Conservation (phyloP, 257 asterid species). For the Salvia miltiorrhiza region DNA sequence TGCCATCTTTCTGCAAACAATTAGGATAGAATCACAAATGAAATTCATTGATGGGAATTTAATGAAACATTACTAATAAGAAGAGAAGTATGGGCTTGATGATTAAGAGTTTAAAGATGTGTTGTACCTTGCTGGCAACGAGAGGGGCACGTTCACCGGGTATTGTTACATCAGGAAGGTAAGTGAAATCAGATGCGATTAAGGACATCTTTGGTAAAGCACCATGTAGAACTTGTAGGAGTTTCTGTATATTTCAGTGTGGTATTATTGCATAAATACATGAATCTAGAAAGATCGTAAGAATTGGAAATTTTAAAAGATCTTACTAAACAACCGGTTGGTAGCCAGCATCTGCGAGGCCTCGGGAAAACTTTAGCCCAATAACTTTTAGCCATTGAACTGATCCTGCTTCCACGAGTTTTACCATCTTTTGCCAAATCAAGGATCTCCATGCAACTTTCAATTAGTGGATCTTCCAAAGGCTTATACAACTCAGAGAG, state of each 20-base stretch:
- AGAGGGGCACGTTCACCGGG: slow-evolving; percentile 98
- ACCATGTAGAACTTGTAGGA: slow-evolving; percentile 76
- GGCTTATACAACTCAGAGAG: slow-evolving; percentile 77
- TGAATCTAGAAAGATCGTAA: neutral
- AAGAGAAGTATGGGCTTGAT: neutral
- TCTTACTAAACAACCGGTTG: slow-evolving; percentile 91
- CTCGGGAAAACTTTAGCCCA: slow-evolving; percentile 74
- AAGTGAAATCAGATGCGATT: slow-evolving; percentile 92
- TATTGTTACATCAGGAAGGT: slow-evolving; percentile 85
- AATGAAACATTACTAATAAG: neutral
- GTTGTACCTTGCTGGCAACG: slow-evolving; percentile 77
- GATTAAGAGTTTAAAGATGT: neutral
- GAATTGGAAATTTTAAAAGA: neutral
- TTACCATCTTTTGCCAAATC: slow-evolving; percentile 52
- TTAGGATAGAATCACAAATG: slow-evolving; percentile 20
- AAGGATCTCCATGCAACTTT: slow-evolving; percentile 72
- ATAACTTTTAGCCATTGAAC: slow-evolving; percentile 39
- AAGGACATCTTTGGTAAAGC: slow-evolving; percentile 99
- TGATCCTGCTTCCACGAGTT: slow-evolving; percentile 43
- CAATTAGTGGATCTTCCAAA: slow-evolving; percentile 63
- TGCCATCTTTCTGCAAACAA: slow-evolving; percentile 78
- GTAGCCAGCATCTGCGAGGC: slow-evolving; percentile 97
- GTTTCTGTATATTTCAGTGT: slow-evolving; percentile 63
- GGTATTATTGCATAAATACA: slow-evolving; percentile 18
- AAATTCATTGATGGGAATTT: neutral